These are phyloP conservation scores for Diaporthe destruens DNA, from an alignment of 2,329 filamentous ascomycete genomes.

Conservation along the genomic window DNA sequence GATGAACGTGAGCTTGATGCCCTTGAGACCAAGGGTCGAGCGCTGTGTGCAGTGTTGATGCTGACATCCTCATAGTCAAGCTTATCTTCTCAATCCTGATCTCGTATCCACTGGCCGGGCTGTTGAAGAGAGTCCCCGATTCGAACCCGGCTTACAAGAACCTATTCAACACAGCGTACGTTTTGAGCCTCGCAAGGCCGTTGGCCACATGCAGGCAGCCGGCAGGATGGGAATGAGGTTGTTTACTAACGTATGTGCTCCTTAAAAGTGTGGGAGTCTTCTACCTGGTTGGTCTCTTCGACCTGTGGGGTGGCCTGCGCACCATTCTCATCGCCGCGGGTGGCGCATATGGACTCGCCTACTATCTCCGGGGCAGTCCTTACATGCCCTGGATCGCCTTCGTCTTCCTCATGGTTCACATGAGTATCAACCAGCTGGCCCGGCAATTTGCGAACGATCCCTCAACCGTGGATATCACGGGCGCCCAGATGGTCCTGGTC, in stretches of 20 bases:
- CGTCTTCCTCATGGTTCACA: conserved; percentile 92
- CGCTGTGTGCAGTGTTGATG: conserved; percentile 11
- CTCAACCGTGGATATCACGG: conserved; percentile 85
- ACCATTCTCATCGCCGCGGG: conserved; percentile 84
- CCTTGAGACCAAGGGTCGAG: not conserved
- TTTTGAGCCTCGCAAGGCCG: not conserved
- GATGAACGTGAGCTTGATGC: conserved; percentile 58
- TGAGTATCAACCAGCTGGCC: conserved; percentile 89
- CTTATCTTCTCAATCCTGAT: conserved; percentile 90
- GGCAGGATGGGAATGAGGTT: not conserved
- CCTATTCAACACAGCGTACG: conserved; percentile 82
- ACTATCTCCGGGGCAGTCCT: conserved; percentile 81
- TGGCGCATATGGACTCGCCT: conserved; percentile 85
- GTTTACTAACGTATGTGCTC: not conserved
- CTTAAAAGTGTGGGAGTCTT: conserved; percentile 80
- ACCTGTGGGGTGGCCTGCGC: conserved; percentile 86
- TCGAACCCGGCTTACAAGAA: conserved; percentile 87
- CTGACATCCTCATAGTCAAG: conserved; percentile 76
- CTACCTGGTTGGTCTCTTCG: conserved; percentile 93
- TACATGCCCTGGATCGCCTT: conserved; percentile 99
- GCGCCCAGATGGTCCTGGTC: conserved; percentile 96
- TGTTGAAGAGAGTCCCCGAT: conserved; percentile 93
- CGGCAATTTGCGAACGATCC: conserved; percentile 80
- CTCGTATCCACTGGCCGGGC: conserved; percentile 89
- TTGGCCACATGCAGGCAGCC: not conserved